phyloP scores from a whole-genome alignment of 2,329 filamentous ascomycete genomes.

The Claviceps sp. region DNA sequence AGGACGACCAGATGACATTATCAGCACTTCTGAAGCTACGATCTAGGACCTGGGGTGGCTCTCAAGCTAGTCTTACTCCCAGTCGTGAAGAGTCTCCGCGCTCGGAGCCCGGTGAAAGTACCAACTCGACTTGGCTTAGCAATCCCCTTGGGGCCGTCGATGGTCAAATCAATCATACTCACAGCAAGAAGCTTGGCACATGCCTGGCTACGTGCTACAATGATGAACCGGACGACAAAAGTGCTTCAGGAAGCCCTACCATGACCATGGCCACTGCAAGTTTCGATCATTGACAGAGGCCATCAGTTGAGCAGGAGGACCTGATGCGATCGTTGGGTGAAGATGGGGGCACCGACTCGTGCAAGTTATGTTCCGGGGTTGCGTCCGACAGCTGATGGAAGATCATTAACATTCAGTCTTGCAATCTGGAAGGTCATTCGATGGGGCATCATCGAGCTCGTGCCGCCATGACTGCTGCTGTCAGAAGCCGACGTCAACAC shows the following conservation, averaged over 20 bases:
- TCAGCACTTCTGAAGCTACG: conserved; percentile 60
- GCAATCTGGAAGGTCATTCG: background rate
- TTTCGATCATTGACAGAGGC: background rate
- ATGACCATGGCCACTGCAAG: conserved; percentile 28
- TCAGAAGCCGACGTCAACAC: conserved; percentile 36
- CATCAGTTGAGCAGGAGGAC: background rate
- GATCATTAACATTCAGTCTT: background rate
- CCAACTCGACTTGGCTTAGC: conserved; percentile 1
- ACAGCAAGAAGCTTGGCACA: conserved; percentile 35
- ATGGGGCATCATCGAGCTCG: conserved; percentile 7
- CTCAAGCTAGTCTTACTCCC: conserved; percentile 56
- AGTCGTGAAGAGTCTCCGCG: conserved; percentile 37
- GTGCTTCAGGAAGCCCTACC: conserved; percentile 36
- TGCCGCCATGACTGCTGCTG: conserved; percentile 6
- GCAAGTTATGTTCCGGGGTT: too few relatives aligned
- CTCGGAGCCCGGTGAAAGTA: conserved; percentile 34
- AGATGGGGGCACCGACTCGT: background rate
- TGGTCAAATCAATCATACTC: conserved; percentile 8
- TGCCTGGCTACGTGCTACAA: conserved; percentile 36
- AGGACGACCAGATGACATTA: conserved; percentile 58
- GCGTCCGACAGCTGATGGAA: background rate
- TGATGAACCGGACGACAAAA: conserved; percentile 33
- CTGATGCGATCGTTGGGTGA: background rate
- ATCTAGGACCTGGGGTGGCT: conserved; percentile 67
- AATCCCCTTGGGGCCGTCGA: conserved; percentile 4